These are phyloP conservation scores for Saraca asoca DNA, from an alignment of 331 rosid species.

Conservation along the genomic window DNA sequence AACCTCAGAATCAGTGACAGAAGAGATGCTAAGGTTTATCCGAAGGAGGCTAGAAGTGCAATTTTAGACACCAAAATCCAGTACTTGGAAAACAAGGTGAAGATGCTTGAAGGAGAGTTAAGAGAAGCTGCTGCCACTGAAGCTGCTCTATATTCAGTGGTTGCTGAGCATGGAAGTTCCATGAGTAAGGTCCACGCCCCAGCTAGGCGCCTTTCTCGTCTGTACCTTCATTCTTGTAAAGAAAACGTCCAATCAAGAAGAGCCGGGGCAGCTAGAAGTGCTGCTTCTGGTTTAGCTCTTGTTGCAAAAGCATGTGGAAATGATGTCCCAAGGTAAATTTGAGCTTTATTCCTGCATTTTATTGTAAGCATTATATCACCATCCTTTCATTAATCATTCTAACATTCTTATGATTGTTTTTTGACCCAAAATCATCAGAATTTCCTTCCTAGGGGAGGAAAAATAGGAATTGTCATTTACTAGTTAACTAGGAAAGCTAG, in stretches of 20 bases:
- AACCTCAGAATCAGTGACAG: constrained; percentile 51
- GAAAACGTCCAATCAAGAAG: constrained; percentile 61
- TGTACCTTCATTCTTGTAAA: constrained; percentile 85
- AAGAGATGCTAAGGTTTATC: constrained; percentile 73
- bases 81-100: constrained; percentile 73
- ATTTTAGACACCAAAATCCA: constrained; percentile 66
- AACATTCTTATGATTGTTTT: constrained; percentile 18
- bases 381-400: constrained; percentile 22
- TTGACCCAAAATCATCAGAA: constrained; percentile 11
- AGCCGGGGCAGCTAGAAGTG: constrained; percentile 85
- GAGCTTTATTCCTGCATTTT: constrained; percentile 21
- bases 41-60: constrained; percentile 63
- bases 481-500: constrained; percentile 8
- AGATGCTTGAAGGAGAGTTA: constrained; percentile 91
- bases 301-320: constrained; percentile 98
- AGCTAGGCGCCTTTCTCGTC: constrained; percentile 91
- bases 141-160: constrained; percentile 88
- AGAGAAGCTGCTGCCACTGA: constrained; percentile 92
- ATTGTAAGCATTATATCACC: neutral
- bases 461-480: neutral
- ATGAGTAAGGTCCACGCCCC: constrained; percentile 97
- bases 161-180: constrained; percentile 98
- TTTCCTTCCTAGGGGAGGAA: neutral
- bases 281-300: constrained; percentile 87
- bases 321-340: constrained; percentile 87